Percentiles rank a stretch among this genome's conserved stretches.
phyloP scores from a whole-genome alignment of 1,284 basidiomycete species.

The Heterobasidion parviporum region DNA sequence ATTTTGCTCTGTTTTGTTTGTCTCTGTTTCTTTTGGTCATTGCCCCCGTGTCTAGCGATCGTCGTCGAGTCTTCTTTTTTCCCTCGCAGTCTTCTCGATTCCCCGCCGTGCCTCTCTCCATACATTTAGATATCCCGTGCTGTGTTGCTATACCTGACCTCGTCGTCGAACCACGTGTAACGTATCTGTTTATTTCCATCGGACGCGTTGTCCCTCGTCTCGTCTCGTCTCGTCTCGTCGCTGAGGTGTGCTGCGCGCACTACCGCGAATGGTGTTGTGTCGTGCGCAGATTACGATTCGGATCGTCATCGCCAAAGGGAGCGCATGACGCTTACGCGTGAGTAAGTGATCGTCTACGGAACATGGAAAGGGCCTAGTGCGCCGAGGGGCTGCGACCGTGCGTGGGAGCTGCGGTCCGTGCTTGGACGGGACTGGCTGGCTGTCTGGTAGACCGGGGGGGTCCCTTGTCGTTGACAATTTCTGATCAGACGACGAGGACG shows the following conservation, averaged over 20 bases:
- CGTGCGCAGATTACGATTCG: too few relatives aligned
- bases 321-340: too few relatives aligned
- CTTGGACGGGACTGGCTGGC: too few relatives aligned
- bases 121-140: neutral
- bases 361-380: too few relatives aligned
- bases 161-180: neutral
- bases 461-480: neutral
- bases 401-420: too few relatives aligned
- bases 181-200: neutral
- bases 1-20: neutral
- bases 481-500: neutral
- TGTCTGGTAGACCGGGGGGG: too few relatives aligned
- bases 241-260: too few relatives aligned
- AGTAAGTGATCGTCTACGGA: too few relatives aligned
- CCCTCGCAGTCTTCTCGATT: neutral
- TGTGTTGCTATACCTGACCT: neutral
- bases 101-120: neutral
- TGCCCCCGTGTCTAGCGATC: neutral
- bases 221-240: neutral
- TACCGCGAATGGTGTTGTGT: too few relatives aligned
- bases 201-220: neutral
- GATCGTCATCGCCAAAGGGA: too few relatives aligned
- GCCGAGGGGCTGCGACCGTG: too few relatives aligned
- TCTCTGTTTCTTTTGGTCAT: neutral
- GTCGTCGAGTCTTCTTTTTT: neutral